Conservation (phyloP, 2,329 filamentous ascomycete genomes). For the Fusarium ambrosium region DNA sequence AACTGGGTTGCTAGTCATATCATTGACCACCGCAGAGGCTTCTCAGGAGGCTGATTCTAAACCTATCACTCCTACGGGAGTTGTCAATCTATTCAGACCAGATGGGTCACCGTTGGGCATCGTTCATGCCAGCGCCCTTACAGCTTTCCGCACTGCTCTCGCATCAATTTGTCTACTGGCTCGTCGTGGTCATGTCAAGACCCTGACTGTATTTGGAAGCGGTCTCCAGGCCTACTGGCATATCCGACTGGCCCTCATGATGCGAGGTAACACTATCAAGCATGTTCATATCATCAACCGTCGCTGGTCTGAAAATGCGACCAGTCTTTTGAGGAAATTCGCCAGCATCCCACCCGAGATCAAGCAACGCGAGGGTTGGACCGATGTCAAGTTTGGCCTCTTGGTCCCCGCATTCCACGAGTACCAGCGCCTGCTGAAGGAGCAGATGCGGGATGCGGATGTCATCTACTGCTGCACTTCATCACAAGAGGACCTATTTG, state of each 20-base stretch:
- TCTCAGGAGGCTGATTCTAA: constrained; percentile 46
- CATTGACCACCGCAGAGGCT: constrained; percentile 63
- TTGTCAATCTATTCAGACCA: constrained; percentile 76
- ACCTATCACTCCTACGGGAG: constrained; percentile 69
- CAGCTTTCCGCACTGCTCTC: constrained; percentile 84
- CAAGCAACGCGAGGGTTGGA: constrained; percentile 73
- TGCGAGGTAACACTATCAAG: constrained; percentile 78
- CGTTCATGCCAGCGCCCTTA: constrained; percentile 80
- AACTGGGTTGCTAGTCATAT: constrained; percentile 66
- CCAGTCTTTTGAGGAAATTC: constrained; percentile 64
- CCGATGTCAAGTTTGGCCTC: constrained; percentile 75
- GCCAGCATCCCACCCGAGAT: constrained; percentile 57
- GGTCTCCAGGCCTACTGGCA: constrained; percentile 97
- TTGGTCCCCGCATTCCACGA: constrained; percentile 80
- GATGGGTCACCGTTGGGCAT: constrained; percentile 75
- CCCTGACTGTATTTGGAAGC: constrained; percentile 86
- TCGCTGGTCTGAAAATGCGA: constrained; percentile 71
- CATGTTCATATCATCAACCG: constrained; percentile 88
- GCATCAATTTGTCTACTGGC: constrained; percentile 76
- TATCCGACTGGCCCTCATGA: constrained; percentile 83
- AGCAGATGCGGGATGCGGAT: constrained; percentile 79
- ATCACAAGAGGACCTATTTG: constrained; percentile 80
- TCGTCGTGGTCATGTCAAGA: constrained; percentile 78
- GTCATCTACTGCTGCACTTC: constrained; percentile 93
- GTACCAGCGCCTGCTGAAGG: constrained; percentile 74